Evolutionary conservation across 805 yeast genomes (phyloP).

Genomic region (Diddensiella caesifluorescens): DNA sequence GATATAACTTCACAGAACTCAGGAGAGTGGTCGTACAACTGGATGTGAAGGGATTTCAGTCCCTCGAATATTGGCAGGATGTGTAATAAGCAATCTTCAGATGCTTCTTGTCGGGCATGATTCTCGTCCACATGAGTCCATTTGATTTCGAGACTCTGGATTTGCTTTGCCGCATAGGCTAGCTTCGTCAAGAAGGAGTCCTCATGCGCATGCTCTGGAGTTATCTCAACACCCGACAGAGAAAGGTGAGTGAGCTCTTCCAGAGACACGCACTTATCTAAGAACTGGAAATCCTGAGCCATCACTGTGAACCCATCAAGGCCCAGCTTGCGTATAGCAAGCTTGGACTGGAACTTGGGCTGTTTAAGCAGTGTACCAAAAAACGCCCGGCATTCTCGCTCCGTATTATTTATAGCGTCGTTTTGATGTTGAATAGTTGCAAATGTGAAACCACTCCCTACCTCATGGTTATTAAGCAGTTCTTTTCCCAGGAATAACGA

Average conservation of each 20-base stretch:
- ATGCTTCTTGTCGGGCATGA: no score
- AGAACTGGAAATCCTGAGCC: constrained; percentile 7
- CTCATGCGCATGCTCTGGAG: neutral
- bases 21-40: no score
- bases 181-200: no score
- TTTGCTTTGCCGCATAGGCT: neutral
- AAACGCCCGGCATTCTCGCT: constrained; percentile 1
- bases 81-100: no score
- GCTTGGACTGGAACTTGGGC: neutral
- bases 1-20: no score
- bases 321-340: constrained; percentile 10
- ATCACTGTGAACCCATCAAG: constrained; percentile 14
- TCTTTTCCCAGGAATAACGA: constrained; percentile 22
- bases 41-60: no score
- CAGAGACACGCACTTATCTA: constrained; percentile 7
- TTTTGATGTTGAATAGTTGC: constrained; percentile 17
- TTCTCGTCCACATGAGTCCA: constrained; percentile 7
- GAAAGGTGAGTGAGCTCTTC: constrained; percentile 5
- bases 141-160: constrained; percentile 4
- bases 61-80: no score
- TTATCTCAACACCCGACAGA: constrained; percentile 8
- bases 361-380: constrained; percentile 3
- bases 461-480: constrained; percentile 18
- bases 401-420: neutral
- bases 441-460: constrained; percentile 29